phyloP scores from a whole-genome alignment of 768 basidiomycete genomes.

The Mycena olivaceomarginata region DNA sequence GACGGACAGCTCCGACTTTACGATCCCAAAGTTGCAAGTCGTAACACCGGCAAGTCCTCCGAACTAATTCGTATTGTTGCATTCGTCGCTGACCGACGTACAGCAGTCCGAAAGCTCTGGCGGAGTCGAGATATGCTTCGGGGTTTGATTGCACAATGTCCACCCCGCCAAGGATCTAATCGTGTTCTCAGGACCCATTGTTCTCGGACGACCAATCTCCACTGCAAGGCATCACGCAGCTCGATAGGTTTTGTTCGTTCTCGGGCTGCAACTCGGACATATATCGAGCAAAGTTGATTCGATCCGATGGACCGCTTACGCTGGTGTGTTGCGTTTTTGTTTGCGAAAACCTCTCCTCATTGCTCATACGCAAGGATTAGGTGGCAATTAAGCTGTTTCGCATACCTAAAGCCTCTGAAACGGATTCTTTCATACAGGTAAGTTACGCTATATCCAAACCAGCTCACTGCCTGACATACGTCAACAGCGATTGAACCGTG shows the following conservation, averaged over 20 bases:
- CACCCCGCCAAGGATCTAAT: not conserved
- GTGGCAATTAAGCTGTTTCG: not conserved
- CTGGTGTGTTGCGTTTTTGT: not conserved
- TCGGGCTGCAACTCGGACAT: not conserved
- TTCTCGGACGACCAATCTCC: not conserved
- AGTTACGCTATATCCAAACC: not conserved
- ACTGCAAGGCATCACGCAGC: not conserved
- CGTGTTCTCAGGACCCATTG: not conserved
- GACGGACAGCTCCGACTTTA: not conserved
- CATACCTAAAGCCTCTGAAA: not conserved
- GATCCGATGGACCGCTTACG: not conserved
- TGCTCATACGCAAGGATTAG: not conserved
- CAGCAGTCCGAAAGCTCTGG: not conserved
- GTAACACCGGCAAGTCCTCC: not conserved
- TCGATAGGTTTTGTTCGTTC: not conserved
- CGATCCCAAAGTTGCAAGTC: not conserved
- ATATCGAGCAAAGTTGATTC: not conserved
- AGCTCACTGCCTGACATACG: not conserved
- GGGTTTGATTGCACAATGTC: not conserved
- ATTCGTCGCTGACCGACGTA: not conserved
- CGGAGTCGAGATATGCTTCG: not conserved
- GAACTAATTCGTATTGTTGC: not conserved
- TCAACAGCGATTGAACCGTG: not conserved
- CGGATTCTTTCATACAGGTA: not conserved
- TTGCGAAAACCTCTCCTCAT: not conserved